phyloP scores from a whole-genome alignment of 73 alveolate genomes.

The Urostyla sp. region DNA sequence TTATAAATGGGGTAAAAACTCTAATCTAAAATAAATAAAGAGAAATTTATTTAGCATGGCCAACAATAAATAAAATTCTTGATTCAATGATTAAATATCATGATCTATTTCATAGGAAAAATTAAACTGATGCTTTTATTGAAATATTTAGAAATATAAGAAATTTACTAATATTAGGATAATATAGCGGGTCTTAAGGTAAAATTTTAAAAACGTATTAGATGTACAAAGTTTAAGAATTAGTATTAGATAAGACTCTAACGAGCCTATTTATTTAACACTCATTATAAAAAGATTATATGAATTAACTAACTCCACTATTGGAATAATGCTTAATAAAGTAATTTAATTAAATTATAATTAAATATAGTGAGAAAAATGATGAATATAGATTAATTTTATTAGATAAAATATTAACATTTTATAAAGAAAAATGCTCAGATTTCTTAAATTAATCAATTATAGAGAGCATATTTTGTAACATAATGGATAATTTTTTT shows the following conservation, averaged over 20 bases:
- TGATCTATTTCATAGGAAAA: slow-evolving; percentile 13
- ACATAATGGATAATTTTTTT: slow-evolving; percentile 28
- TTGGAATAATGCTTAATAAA: slow-evolving; percentile 42
- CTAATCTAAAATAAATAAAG: slow-evolving; percentile 1
- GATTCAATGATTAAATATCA: neutral
- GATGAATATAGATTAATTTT: slow-evolving; percentile 36
- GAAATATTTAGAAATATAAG: slow-evolving; percentile 30
- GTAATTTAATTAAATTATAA: neutral
- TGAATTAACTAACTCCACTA: neutral
- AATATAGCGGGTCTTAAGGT: slow-evolving; percentile 18
- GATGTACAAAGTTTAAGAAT: slow-evolving; percentile 32
- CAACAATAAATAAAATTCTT: neutral
- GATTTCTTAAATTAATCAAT: slow-evolving; percentile 8
- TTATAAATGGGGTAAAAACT: slow-evolving; percentile 15
- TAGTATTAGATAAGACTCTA: slow-evolving; percentile 9
- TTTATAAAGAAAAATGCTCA: slow-evolving; percentile 40
- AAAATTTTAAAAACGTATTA: neutral
- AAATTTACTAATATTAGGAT: neutral
- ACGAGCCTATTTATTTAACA: slow-evolving; percentile 17
- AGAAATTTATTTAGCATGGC: slow-evolving; percentile 23
- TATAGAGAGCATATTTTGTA: slow-evolving; percentile 30
- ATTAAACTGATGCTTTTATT: neutral
- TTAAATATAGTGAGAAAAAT: slow-evolving; percentile 30
- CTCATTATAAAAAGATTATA: slow-evolving; percentile 6
- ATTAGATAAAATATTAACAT: slow-evolving; percentile 5